phyloP scores from a whole-genome alignment of 2,329 filamentous ascomycete species.

The Pestalotiopsis sp. region DNA sequence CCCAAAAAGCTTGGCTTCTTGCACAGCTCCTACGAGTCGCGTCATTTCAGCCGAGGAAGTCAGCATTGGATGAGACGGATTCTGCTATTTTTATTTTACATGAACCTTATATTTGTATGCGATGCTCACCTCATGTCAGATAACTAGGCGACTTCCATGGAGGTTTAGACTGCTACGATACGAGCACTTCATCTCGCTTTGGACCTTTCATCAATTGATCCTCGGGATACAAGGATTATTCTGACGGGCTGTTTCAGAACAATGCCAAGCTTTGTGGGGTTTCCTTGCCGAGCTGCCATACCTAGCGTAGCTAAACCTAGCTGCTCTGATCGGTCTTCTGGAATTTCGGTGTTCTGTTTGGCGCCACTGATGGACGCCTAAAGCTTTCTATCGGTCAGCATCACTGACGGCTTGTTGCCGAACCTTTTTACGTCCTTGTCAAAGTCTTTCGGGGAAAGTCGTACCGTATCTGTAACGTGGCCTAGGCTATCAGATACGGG shows the following conservation, averaged over 20 bases:
- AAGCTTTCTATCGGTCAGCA: too few species aligned
- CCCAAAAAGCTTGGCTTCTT: conserved; percentile 9
- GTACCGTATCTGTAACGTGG: too few species aligned
- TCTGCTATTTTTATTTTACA: neutral
- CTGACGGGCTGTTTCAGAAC: conserved; percentile 1
- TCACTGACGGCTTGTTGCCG: too few species aligned
- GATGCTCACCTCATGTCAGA: neutral
- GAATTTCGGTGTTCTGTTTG: neutral
- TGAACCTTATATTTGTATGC: neutral
- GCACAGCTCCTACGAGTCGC: neutral
- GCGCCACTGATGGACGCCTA: too few species aligned
- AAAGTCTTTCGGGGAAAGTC: too few species aligned
- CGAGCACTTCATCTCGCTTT: neutral
- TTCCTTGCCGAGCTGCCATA: neutral
- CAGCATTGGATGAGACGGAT: neutral
- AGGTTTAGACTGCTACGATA: neutral
- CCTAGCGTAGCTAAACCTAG: neutral
- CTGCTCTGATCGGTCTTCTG: neutral
- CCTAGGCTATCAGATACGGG: too few species aligned
- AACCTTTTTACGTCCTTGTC: too few species aligned
- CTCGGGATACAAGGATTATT: neutral
- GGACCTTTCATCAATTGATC: neutral
- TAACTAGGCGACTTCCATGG: neutral
- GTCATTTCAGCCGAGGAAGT: neutral
- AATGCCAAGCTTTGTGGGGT: conserved; percentile 10